Base-by-base conservation (phyloP, 148 eudicot genomes). In the Pouteria glomerata region DNA sequence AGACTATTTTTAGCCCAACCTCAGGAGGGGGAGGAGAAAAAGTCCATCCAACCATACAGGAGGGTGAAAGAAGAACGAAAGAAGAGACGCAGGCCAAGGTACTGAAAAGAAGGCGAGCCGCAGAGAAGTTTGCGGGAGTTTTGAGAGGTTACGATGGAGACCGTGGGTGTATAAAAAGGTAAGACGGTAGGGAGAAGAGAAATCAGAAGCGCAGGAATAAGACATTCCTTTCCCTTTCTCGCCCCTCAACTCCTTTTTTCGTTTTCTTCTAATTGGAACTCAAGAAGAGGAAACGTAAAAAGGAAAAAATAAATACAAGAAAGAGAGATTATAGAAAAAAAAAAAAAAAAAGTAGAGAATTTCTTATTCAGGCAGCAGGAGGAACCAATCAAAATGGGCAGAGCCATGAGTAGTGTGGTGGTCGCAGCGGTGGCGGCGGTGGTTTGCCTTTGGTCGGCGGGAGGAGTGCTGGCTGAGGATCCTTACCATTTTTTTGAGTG, bases 401-500 rank as follows among this genome's bases (percentile, higher is more conserved):
- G n/a, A n/a, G n/a, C n/a, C n/a, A n/a, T n/a, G n/a, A n/a, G n/a
- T n/a, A n/a, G n/a, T n/a, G n/a, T 24, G 65, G 56, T 74, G 21
- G 60, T 55, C 18, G 55, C 42, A 24, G 51, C 51, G 15, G 11
- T 16, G 10, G 31, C 51, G 8, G 15, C 41, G 57, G 11, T 74
- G 19, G 27, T 56, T 0, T 74, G 70, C 63, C 34, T 56, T 7
- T 65, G 53, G 26, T 41, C 18, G 11, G 64, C 37, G 4, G 35
- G 33, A 63, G 75, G 50, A 52, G 77, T 68, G 2, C 69, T 13
- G 35, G 81, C 77, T 3, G 81, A 70, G 24, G 81, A 78, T 21
- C 81, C 81, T 0, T 69, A 73, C 56, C 58, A 73, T 10, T 61
- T 57, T 64, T 78, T 61, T 52, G 56, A 55, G 14, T 78, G 81